Base-by-base conservation (phyloP, 768 basidiomycete species). In the Rhodotorula toruloides region DNA sequence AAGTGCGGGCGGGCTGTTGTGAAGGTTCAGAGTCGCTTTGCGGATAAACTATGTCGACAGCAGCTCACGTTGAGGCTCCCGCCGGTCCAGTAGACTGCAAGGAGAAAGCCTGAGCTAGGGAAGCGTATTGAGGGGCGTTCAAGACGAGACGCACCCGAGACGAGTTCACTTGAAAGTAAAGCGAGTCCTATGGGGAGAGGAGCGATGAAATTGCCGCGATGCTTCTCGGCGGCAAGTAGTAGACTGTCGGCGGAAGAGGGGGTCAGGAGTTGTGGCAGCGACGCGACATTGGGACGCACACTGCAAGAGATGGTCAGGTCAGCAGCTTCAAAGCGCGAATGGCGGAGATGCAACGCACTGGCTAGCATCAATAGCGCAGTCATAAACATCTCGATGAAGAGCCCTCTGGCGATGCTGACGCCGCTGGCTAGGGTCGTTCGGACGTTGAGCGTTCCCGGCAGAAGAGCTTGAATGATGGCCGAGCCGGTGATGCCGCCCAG, bases 401-500 rank as follows among this genome's bases (percentile, higher is more conserved):
- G 40, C 21, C 37, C 53, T 5, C 39, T 7, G 2, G 53, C 53
- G 12, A 29, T 54, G 25, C 37, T 22, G 27, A 54, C 40, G 3
- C 53, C 53, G 37, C 53, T 39, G 37, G 37, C 53, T 3, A 16
- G 22, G 21, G 29, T 8, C 2, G 53, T 40, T 5, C 53, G 36
- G 25, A 40, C 39, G 37, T 39, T 54, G 42, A 58, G 55, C 25
- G 55, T 44, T 17, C 55, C 58, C 17, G 72, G 68, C 0, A 70
- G 70, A 27, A 73, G 29, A 1, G 52, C 60, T 37, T 59, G 54
- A 11, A 73, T 63, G n/a, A 73, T 56, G 2, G 57, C 72, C 6
- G 62, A 43, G 21, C 68, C 72, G 13, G 40, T 31, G 40, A 73
- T 68, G 14, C 69, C 68, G 4, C 69, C 68, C 11, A 61, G 60